phyloP scores from a whole-genome alignment of 306 rosid species.

The Inga laurina region DNA sequence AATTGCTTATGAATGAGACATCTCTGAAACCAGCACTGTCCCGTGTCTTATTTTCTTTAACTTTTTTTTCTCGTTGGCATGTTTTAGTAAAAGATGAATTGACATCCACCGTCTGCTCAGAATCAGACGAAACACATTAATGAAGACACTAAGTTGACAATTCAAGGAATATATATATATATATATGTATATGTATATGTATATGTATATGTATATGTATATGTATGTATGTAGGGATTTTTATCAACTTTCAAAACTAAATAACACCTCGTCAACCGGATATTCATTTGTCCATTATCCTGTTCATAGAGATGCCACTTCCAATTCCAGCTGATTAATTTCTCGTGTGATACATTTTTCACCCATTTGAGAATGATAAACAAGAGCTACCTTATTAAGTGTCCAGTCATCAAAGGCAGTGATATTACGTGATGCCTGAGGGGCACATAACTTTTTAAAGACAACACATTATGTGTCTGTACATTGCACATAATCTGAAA shows the following conservation, averaged over 20 bases:
- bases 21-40: constrained; percentile 33
- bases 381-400: neutral
- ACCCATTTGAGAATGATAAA: neutral
- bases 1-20: constrained; percentile 45
- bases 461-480: neutral
- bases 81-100: constrained; percentile 5
- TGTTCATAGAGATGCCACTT: neutral
- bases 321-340: neutral
- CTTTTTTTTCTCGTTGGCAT: neutral
- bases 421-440: neutral
- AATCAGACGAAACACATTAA: constrained; percentile 9
- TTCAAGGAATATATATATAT: neutral
- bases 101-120: constrained; percentile 18
- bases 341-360: neutral
- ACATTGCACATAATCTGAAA: neutral
- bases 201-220: neutral
- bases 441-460: neutral
- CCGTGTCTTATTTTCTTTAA: constrained; percentile 33
- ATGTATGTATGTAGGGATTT: neutral
- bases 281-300: neutral
- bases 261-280: neutral
- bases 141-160: neutral
- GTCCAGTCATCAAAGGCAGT: neutral
- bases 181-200: neutral
- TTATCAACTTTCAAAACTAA: neutral